phyloP scores from a whole-genome alignment of 169 alveolate genomes.

The Besnoitia besnoiti region DNA sequence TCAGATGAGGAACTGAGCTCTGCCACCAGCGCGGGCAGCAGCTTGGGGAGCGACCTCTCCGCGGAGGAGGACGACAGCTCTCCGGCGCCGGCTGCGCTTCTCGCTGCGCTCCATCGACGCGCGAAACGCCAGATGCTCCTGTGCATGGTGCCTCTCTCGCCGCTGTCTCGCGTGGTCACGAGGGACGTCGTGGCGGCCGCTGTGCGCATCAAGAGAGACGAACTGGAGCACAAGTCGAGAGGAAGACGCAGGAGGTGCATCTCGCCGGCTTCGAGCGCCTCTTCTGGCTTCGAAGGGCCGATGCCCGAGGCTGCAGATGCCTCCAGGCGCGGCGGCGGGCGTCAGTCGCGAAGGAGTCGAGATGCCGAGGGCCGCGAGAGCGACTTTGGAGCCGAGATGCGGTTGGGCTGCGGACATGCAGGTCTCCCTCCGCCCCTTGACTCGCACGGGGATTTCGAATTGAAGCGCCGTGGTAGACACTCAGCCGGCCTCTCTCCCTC shows the following conservation, averaged over 20 bases:
- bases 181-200: neutral
- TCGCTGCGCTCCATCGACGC: neutral
- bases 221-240: neutral
- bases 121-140: slow-evolving; percentile 32
- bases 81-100: neutral
- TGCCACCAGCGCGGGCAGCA: neutral
- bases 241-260: neutral
- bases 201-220: too few relatives aligned
- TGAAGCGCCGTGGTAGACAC: too few relatives aligned
- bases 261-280: neutral
- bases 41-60: neutral
- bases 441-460: too few relatives aligned
- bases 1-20: neutral
- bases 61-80: neutral
- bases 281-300: neutral
- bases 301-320: neutral
- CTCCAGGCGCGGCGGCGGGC: neutral
- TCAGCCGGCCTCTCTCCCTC: too few relatives aligned
- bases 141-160: slow-evolving; percentile 10
- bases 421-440: too few relatives aligned
- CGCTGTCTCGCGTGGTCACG: neutral
- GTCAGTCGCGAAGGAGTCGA: neutral
- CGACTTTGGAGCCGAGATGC: too few relatives aligned
- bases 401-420: too few relatives aligned
- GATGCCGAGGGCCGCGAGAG: too few relatives aligned